phyloP scores from a whole-genome alignment of 2,329 filamentous ascomycete genomes.

The Ascochyta lentis region DNA sequence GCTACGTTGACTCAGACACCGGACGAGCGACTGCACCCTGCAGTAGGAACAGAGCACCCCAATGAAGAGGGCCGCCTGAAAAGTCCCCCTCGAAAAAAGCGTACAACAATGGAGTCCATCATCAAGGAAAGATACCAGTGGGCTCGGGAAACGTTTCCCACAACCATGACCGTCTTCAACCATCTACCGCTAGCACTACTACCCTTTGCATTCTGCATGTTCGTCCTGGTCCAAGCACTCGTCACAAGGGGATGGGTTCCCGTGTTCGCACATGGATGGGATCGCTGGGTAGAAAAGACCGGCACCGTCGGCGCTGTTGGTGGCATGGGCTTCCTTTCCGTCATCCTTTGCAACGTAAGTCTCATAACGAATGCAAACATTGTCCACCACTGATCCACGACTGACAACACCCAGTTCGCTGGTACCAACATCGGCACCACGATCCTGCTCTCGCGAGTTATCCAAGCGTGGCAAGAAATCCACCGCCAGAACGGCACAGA shows the following conservation, averaged over 20 bases:
- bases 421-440: conserved; percentile 80
- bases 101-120: conserved; percentile 62
- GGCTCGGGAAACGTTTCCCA: conserved; percentile 74
- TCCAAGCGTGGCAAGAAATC: conserved; percentile 72
- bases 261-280: conserved; percentile 76
- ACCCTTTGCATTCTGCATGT: conserved; percentile 77
- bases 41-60: neutral
- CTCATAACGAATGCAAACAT: neutral
- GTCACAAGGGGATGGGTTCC: conserved; percentile 78
- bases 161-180: conserved; percentile 67
- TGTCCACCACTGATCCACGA: neutral
- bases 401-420: conserved; percentile 63
- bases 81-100: conserved; percentile 7
- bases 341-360: conserved; percentile 75
- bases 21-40: conserved; percentile 5
- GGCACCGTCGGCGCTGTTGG: conserved; percentile 72
- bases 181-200: conserved; percentile 73
- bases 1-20: conserved; percentile 6
- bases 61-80: neutral
- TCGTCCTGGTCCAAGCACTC: conserved; percentile 73
- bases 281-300: conserved; percentile 73
- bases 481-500: conserved; percentile 55
- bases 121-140: conserved; percentile 58
- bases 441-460: conserved; percentile 73
- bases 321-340: conserved; percentile 75